A percentile compares a stretch with the other conserved stretches of the same genome.
phyloP scores from a whole-genome alignment of 768 basidiomycete species.

The Xerocomellus dryophilus region DNA sequence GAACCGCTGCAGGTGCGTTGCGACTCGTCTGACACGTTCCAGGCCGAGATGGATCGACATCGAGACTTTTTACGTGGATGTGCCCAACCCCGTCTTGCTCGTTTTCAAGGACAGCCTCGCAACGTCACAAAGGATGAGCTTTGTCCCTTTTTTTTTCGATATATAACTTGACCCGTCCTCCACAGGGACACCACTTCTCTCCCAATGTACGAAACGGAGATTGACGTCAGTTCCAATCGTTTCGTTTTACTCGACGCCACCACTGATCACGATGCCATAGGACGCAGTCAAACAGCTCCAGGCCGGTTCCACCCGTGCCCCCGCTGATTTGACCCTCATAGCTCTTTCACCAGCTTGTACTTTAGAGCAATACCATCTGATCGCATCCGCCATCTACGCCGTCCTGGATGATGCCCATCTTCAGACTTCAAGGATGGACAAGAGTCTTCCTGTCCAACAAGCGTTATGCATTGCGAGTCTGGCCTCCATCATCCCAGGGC shows the following conservation, averaged over 20 bases:
- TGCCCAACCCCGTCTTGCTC: background rate
- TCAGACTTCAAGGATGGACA: slow-evolving; percentile 11
- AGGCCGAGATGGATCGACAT: slow-evolving; percentile 73
- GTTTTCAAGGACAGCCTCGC: no score
- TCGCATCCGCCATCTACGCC: slow-evolving; percentile 21
- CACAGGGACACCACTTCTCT: background rate
- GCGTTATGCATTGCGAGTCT: slow-evolving; percentile 19
- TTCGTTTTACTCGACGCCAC: background rate
- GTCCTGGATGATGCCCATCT: slow-evolving; percentile 20
- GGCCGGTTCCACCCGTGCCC: slow-evolving; percentile 21
- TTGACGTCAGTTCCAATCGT: slow-evolving; percentile 12
- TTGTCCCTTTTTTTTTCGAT: background rate
- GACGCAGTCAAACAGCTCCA: slow-evolving; percentile 19
- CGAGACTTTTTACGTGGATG: slow-evolving; percentile 3
- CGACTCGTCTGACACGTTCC: slow-evolving; percentile 52
- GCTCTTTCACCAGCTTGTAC: slow-evolving; percentile 22
- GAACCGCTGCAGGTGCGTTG: slow-evolving; percentile 55
- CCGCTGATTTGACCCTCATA: slow-evolving; percentile 14
- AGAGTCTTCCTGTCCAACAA: slow-evolving; percentile 19
- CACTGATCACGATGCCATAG: slow-evolving; percentile 8
- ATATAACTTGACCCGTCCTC: background rate
- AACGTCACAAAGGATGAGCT: background rate
- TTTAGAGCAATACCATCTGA: slow-evolving; percentile 14
- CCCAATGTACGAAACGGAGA: slow-evolving; percentile 18
- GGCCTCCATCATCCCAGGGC: slow-evolving; percentile 10